These are phyloP conservation scores for Candida glucosophila DNA, from an alignment of 1,139 yeast species.

Conservation along the genomic window DNA sequence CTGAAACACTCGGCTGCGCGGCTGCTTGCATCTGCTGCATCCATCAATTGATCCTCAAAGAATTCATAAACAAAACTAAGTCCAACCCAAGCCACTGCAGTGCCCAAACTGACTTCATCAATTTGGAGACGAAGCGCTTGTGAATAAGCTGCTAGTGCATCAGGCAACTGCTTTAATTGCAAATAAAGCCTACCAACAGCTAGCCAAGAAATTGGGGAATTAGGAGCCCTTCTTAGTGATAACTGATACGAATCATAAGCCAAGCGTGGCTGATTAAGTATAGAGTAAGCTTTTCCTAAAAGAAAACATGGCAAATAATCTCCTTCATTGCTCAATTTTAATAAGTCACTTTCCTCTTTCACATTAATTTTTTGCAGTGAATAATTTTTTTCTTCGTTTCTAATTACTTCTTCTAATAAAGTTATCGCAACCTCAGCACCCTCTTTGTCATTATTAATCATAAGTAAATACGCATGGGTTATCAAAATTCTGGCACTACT, in stretches of 20 bases:
- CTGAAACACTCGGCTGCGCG: slow-evolving; percentile 44
- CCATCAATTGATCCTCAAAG: slow-evolving; percentile 50
- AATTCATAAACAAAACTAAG: slow-evolving; percentile 55
- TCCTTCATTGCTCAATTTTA: slow-evolving; percentile 16
- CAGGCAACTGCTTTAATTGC: slow-evolving; percentile 51
- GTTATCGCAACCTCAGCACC: slow-evolving; percentile 22
- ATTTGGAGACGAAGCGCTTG: slow-evolving; percentile 50
- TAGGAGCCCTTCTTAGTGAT: slow-evolving; percentile 47
- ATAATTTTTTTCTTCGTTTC: slow-evolving; percentile 11
- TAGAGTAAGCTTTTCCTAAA: slow-evolving; percentile 45
- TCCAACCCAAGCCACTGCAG: slow-evolving; percentile 62
- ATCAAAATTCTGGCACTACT: slow-evolving; percentile 34
- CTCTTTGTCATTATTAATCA: slow-evolving; percentile 14
- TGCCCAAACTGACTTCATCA: slow-evolving; percentile 41
- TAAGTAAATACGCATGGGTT: slow-evolving; percentile 38
- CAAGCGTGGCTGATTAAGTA: slow-evolving; percentile 37
- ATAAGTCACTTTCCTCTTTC: slow-evolving; percentile 9
- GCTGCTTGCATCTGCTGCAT: slow-evolving; percentile 52
- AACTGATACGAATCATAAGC: slow-evolving; percentile 53
- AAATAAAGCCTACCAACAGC: slow-evolving; percentile 57
- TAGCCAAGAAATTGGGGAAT: slow-evolving; percentile 54
- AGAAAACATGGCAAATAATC: slow-evolving; percentile 53
- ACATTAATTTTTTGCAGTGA: slow-evolving; percentile 8
- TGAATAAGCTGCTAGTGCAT: slow-evolving; percentile 59
- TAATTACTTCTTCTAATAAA: slow-evolving; percentile 27